Percentiles rank a stretch among this genome's conserved stretches.
phyloP scores from a whole-genome alignment of 441 rosid species.

The Euphorbia celastroides region DNA sequence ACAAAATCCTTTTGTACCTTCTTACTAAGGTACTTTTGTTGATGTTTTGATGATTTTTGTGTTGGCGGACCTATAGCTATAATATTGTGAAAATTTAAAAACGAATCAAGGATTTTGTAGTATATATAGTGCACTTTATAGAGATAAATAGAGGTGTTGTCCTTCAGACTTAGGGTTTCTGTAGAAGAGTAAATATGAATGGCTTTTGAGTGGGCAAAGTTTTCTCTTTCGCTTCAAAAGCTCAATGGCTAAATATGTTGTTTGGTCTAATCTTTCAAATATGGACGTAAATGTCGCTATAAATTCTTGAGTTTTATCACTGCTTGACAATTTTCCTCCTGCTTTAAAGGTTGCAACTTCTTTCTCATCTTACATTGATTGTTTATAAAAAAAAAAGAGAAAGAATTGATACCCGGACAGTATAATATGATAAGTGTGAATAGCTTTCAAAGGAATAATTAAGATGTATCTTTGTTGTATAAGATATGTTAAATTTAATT shows the following conservation, averaged over 20 bases:
- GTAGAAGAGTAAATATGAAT: neutral
- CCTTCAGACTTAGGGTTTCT: neutral
- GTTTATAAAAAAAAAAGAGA: too few species aligned
- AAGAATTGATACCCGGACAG: neutral
- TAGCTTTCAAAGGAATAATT: neutral
- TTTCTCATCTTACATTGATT: too few species aligned
- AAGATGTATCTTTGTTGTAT: neutral
- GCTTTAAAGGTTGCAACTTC: neutral
- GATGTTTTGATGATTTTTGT: neutral
- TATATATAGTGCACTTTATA: neutral
- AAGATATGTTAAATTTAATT: too few species aligned
- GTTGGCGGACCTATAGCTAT: neutral
- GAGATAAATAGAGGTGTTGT: neutral
- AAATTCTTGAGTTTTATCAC: neutral
- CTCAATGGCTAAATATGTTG: neutral
- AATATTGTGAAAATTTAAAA: neutral
- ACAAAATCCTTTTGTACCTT: neutral
- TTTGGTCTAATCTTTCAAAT: too few species aligned
- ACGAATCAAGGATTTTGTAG: neutral
- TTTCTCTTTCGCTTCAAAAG: neutral
- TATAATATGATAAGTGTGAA: neutral
- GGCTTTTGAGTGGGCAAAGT: neutral
- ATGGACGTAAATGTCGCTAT: too few species aligned
- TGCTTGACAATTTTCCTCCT: neutral
- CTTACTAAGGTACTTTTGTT: neutral